phyloP scores from a whole-genome alignment of 139 green algal species.

The Micromonas commoda region DNA sequence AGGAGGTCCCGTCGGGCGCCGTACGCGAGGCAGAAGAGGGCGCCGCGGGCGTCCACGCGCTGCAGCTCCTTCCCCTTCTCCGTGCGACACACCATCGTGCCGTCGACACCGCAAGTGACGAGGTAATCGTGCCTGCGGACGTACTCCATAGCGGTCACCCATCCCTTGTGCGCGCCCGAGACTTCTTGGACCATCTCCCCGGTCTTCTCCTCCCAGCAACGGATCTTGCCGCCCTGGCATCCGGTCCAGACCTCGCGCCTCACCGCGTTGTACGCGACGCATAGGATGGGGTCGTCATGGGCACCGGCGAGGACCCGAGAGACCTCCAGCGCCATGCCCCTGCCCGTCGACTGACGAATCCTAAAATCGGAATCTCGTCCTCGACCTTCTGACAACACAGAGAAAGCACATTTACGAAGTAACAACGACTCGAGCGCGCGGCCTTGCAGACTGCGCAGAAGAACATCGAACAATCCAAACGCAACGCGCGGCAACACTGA shows the following conservation, averaged over 20 bases:
- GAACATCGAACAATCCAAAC: no score
- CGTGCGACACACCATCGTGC: background rate
- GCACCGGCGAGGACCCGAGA: background rate
- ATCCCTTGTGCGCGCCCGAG: background rate
- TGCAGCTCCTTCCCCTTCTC: background rate
- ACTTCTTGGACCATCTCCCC: background rate
- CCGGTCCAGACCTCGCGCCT: background rate
- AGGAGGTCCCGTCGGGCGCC: background rate
- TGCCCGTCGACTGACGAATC: no score
- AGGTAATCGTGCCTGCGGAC: background rate
- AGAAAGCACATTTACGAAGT: no score
- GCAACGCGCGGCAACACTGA: no score
- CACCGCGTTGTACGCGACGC: background rate
- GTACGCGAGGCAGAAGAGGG: background rate
- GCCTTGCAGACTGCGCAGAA: no score
- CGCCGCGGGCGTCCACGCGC: background rate
- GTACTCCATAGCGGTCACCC: background rate
- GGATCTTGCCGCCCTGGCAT: background rate
- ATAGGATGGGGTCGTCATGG: background rate
- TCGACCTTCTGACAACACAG: no score
- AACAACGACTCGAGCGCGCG: no score
- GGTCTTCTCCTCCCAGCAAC: background rate
- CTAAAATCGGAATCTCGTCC: no score
- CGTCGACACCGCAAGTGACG: background rate
- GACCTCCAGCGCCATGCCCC: background rate